Base-by-base conservation (phyloP, 495 filamentous ascomycete genomes). In the Aspergillus nanangensis region DNA sequence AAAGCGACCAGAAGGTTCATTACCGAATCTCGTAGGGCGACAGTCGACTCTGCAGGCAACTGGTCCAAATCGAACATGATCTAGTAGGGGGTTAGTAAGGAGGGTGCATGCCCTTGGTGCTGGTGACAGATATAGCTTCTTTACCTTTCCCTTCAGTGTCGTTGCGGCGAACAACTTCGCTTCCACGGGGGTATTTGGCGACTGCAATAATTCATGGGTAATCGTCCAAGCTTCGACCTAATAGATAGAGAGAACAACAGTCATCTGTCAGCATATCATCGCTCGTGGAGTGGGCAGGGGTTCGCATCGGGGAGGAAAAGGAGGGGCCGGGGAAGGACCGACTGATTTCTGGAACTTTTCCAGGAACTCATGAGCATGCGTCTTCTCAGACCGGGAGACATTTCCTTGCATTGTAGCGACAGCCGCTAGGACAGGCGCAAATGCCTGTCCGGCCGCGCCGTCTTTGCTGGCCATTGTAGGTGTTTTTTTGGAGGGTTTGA, bases 331-430 rank as follows among this genome's bases (percentile, higher is more conserved):
- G 23, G 47, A 44, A 43, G 45, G 48, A 80, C 90, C 48, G 67
- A 96, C 92, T 58, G 93, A 95, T 79, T 97, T 99, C 81, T 99
- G 93, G 74, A 96, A 99, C 47, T 82, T 82, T 70, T 93, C 88
- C 41, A 99, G 78, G 65, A 83, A 97, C 55, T 91, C 82, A 63
- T 93, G 86, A 29, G 93, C 93, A 58, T 85, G 82, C 63, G 84
- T 81, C 71, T 97, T 99, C 66, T 92, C 84, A 25, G 82, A 71
- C 58, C 83, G 77, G 57, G 90, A 80, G 50, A 83, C 84, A 71
- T 86, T 88, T 65, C 88, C 75, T 62, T 83, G 85, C 88, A 99
- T 94, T 47, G 90, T 94, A 61, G 82, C 74, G 71, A 96, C 79
- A 47, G 94, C 94, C 54, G 80, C 79, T 54, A 96, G 77, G 51